Conservation (phyloP, 305 asterid species). For the Solanum aculeatissimum region DNA sequence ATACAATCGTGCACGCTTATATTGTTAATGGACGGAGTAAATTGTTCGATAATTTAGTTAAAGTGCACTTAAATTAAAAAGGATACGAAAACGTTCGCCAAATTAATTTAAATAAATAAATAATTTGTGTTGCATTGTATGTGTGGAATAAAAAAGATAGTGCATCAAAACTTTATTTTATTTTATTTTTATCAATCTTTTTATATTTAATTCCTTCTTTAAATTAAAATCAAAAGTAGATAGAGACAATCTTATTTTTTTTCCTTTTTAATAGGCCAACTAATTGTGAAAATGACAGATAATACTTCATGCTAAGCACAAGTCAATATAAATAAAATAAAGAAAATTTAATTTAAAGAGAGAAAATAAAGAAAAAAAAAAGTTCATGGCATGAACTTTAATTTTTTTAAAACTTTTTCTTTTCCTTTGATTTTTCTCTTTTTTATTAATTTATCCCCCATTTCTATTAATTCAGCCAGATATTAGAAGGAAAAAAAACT, state of each 20-base stretch:
- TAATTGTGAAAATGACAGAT: not conserved
- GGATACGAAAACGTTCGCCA: not conserved
- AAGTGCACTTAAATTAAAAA: not conserved
- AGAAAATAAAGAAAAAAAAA: not conserved
- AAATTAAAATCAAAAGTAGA: not conserved
- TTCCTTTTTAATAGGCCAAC: not conserved
- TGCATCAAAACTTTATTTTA: not conserved
- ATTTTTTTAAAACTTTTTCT: not conserved
- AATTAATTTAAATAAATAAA: not conserved
- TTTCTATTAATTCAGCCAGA: not conserved
- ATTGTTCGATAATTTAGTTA: not conserved
- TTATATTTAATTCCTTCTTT: not conserved
- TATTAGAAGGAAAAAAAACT: not conserved
- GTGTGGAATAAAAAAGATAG: not conserved
- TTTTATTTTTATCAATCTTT: not conserved
- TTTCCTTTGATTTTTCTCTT: not conserved
- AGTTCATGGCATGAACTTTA: not conserved
- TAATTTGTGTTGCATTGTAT: not conserved
- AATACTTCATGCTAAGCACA: not conserved
- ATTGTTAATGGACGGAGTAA: not conserved
- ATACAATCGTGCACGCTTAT: not conserved
- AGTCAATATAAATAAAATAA: not conserved
- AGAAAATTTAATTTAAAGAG: not conserved
- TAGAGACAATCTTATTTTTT: not conserved
- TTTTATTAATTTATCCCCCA: not conserved